A percentile compares a stretch with the other conserved stretches of the same genome.
Evolutionary conservation across 345 rosid genomes (phyloP).

Genomic region (Lepidium africanum): DNA sequence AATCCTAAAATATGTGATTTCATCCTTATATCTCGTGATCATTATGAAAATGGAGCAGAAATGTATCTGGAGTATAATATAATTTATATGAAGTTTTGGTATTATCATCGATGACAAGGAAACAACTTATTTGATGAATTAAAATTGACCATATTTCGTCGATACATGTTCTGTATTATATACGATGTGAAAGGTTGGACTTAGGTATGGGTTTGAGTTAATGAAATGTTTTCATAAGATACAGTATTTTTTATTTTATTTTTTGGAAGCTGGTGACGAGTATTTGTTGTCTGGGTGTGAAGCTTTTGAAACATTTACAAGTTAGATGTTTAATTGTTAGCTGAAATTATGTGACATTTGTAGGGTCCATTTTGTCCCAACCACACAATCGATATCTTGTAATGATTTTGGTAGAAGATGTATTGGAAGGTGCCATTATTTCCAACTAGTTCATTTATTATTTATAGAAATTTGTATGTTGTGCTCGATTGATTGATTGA

Average conservation of each 20-base stretch:
- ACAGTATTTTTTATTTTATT: too few relatives aligned
- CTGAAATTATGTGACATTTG: constrained; percentile 14
- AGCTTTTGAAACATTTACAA: constrained; percentile 26
- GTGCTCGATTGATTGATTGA: neutral
- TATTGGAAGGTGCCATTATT: constrained; percentile 1
- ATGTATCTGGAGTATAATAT: neutral
- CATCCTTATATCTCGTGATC: constrained; percentile 12
- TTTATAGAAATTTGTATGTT: neutral
- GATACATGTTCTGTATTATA: constrained; percentile 9
- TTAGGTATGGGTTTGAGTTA: constrained; percentile 25
- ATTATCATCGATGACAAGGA: constrained; percentile 7
- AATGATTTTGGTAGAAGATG: neutral
- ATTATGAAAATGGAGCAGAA: neutral
- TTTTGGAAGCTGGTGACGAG: neutral
- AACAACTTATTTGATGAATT: neutral
- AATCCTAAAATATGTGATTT: neutral
- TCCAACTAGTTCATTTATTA: neutral
- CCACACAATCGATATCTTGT: constrained; percentile 6
- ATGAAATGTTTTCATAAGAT: constrained; percentile 23
- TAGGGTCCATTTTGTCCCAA: constrained; percentile 24
- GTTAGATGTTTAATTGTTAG: constrained; percentile 27
- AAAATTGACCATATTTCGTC: constrained; percentile 15
- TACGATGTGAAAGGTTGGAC: constrained; percentile 25
- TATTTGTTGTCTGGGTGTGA: constrained; percentile 21
- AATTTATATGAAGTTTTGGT: constrained; percentile 2